Base-by-base conservation (phyloP, 495 filamentous ascomycete genomes). In the Hypoxylon lienhwacheense region DNA sequence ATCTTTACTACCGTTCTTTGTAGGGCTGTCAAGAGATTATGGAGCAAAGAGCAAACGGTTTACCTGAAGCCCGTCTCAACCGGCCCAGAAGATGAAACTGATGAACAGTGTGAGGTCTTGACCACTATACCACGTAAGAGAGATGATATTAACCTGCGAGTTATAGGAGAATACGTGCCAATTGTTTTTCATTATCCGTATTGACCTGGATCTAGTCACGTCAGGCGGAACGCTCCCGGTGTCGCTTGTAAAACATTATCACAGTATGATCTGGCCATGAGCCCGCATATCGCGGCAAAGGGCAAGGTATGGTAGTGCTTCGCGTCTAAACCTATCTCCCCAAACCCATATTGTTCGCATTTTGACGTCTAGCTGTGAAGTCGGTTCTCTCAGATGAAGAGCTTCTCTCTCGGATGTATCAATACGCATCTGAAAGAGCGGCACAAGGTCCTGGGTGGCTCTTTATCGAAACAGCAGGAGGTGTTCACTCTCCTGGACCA, bases 41-140 rank as follows among this genome's bases (percentile, higher is more conserved):
- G 68, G 47, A 70, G 70, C 17, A 65, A 72, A 24, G 75, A 80
- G 45, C 68, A 74, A 11, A 75, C 82, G 0, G 76, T 73, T 12
- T 91, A 86, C 65, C 60, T 91, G 7, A 91, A 91, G 57, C 88
- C 88, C 1, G 80, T 91, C 4, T 90, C 86, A 1, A 90, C 87
- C 0, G 88, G 88, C 1, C 74, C 85, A 12, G 54, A 73, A 37
- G 72, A 78, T 40, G 85, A 89, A 26, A 83, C 86, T 4, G 88
- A 91, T 67, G 80, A 85, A 55, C 65, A 67, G 84, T 88, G 73
- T 65, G 14, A 14, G 37, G 28, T 22, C 3, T 16, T 11, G 3
- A 15, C 33, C 11, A 39, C 7, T 26, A 34, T 34, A 4, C 16
- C 4, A 24, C 35, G 25, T 49, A 0, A 24, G n/a, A 51, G 2